Conservation (phyloP, 371 early-diverging fungal genomes). For the Batrachochytrium dendrobatidis region DNA sequence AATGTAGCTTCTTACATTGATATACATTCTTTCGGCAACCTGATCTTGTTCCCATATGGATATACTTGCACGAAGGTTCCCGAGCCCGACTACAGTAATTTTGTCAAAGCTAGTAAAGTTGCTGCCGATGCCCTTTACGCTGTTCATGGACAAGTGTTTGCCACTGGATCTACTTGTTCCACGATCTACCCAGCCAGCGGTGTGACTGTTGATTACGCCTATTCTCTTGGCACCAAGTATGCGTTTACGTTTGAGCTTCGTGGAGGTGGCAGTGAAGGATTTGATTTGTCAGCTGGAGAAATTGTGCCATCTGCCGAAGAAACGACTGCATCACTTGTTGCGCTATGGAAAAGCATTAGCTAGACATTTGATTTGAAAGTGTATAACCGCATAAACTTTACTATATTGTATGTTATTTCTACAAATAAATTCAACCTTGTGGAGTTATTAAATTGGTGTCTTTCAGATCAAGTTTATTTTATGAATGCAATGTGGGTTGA, state of each 20-base stretch:
- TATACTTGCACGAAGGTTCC: not conserved
- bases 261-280: slow-evolving; percentile 2
- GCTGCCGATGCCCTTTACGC: not conserved
- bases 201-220: not conserved
- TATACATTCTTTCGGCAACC: slow-evolving; percentile 33
- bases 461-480: no score
- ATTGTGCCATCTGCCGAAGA: slow-evolving; percentile 9
- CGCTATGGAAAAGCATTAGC: slow-evolving; percentile 1
- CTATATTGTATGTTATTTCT: no score
- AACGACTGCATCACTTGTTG: not conserved
- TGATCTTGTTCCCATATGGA: slow-evolving; percentile 15
- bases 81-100: not conserved
- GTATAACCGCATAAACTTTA: no score
- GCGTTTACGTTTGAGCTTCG: slow-evolving; percentile 1
- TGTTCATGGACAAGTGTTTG: not conserved
- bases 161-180: not conserved
- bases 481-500: no score
- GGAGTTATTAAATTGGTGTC: no score
- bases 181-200: not conserved
- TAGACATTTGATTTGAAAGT: no score
- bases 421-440: no score
- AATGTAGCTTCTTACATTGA: slow-evolving; percentile 35
- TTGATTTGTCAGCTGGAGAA: not conserved
- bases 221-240: not conserved
- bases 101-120: not conserved